Base-by-base conservation (phyloP, 2,329 filamentous ascomycete genomes). In the Leptographium wingfieldii region DNA sequence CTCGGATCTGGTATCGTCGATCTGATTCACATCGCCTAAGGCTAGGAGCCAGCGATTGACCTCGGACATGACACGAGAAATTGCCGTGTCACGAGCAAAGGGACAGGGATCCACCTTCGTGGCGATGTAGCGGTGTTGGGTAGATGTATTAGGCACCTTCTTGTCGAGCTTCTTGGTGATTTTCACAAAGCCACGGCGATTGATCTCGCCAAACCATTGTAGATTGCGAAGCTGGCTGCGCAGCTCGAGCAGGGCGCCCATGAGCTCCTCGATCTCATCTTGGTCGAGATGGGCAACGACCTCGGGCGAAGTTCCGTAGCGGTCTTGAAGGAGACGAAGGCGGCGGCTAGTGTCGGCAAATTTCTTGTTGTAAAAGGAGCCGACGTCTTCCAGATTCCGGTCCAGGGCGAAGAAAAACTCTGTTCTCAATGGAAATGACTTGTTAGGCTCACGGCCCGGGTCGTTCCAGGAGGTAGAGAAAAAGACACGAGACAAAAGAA, bases 161-260 rank as follows among this genome's bases (percentile, higher is more conserved):
- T 99, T 99, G 74, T 99, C 94, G 54, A 96, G 77, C 74, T 99
- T 99, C 77, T 99, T 99, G 57, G 94, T 96, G 72, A 99, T 99
- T 76, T 99, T 99, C 71, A 95, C 84, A 69, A 99, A 99, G 2
- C 94, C 94, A 64, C 90, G 82, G 58, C 92, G 84, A 72, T 99
- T 99, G 68, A 97, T 92, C 74, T 97, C 92, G 56, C 92, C 92
- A 70, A 97, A 99, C 92, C 92, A 97, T 72, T 95, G 89, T 58
- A 99, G 77, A 68, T 97, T 97, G 62, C 94, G 83, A 65, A 97
- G 75, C 69, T 95, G 89, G 58, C 86, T 87, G 60, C 94, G 84
- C 62, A 97, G 79, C 73, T 99, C 94, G 38, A 97, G 81, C 57
- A 99, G 77, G 43, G 92, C 91, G 43, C 88, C 90, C 77, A 95